Evolutionary conservation across 495 filamentous ascomycete species (phyloP).

Genomic region (Xylaria telfairii): DNA sequence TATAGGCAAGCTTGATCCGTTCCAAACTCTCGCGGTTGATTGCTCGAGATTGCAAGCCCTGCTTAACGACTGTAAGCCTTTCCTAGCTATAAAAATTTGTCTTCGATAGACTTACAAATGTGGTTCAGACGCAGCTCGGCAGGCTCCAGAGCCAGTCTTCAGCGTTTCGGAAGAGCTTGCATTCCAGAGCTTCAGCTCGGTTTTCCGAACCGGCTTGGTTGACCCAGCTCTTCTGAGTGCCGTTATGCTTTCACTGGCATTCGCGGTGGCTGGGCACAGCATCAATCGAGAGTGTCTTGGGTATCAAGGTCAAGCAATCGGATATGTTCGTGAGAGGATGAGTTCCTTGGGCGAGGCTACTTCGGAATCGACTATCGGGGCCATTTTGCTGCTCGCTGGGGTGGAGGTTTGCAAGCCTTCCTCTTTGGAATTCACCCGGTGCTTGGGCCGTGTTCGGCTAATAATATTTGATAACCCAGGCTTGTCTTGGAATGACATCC

Average conservation of each 20-base stretch:
- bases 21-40: conserved; percentile 41
- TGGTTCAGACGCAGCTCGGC: conserved; percentile 24
- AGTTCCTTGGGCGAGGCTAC: conserved; percentile 32
- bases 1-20: conserved; percentile 31
- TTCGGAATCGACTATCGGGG: conserved; percentile 46
- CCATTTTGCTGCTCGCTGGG: conserved; percentile 48
- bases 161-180: conserved; percentile 44
- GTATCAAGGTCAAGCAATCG: conserved; percentile 43
- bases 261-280: conserved; percentile 31
- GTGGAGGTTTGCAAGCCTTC: conserved; percentile 39
- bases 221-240: conserved; percentile 48
- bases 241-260: conserved; percentile 45
- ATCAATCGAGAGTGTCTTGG: conserved; percentile 39
- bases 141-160: conserved; percentile 42
- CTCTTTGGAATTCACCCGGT: neutral
- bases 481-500: conserved; percentile 36
- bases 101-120: neutral
- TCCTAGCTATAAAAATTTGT: neutral
- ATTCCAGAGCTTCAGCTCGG: conserved; percentile 42
- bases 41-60: conserved; percentile 41
- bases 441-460: neutral
- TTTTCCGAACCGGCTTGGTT: conserved; percentile 39
- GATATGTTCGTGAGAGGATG: conserved; percentile 43
- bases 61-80: conserved; percentile 39
- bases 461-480: conserved; percentile 10